These are phyloP conservation scores for Chalciporus chontae DNA, from an alignment of 768 basidiomycete species.

Conservation along the genomic window DNA sequence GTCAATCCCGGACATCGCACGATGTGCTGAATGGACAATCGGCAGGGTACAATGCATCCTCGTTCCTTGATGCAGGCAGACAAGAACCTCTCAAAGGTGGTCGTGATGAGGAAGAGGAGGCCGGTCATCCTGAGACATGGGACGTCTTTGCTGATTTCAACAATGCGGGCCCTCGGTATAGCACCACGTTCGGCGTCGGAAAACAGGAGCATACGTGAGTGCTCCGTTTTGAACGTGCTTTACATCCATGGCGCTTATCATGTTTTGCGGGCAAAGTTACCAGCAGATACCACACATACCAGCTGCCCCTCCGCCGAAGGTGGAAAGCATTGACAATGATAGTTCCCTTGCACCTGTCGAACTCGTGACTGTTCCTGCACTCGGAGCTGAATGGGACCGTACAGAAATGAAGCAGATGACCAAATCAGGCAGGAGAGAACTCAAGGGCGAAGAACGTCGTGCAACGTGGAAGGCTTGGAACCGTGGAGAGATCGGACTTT, in stretches of 20 bases:
- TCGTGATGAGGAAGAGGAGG: slow-evolving; percentile 64
- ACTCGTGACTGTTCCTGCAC: slow-evolving; percentile 86
- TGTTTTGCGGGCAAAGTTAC: slow-evolving; percentile 34
- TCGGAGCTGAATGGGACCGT: slow-evolving; percentile 88
- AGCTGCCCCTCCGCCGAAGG: slow-evolving; percentile 26
- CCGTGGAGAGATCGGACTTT: slow-evolving; percentile 75
- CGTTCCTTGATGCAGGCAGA: slow-evolving; percentile 65
- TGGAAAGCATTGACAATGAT: slow-evolving; percentile 35
- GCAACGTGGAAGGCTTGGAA: slow-evolving; percentile 74
- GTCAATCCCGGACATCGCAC: slow-evolving; percentile 39
- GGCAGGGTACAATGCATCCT: slow-evolving; percentile 72
- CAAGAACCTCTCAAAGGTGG: slow-evolving; percentile 77
- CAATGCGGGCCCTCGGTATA: slow-evolving; percentile 78
- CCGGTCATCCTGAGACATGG: slow-evolving; percentile 48
- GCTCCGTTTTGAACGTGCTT: neutral
- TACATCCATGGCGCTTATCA: slow-evolving; percentile 3
- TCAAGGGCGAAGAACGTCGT: slow-evolving; percentile 48
- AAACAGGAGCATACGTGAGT: slow-evolving; percentile 46
- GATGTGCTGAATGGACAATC: slow-evolving; percentile 48
- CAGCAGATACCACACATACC: slow-evolving; percentile 37
- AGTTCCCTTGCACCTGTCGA: slow-evolving; percentile 57
- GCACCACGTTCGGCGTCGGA: slow-evolving; percentile 50
- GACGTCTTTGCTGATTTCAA: slow-evolving; percentile 91
- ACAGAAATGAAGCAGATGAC: slow-evolving; percentile 77
- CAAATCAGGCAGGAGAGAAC: slow-evolving; percentile 63